A percentile compares a stretch with the other conserved stretches of the same genome.
phyloP scores from a whole-genome alignment of 1,284 basidiomycete genomes.

The Stereum hirsutum region DNA sequence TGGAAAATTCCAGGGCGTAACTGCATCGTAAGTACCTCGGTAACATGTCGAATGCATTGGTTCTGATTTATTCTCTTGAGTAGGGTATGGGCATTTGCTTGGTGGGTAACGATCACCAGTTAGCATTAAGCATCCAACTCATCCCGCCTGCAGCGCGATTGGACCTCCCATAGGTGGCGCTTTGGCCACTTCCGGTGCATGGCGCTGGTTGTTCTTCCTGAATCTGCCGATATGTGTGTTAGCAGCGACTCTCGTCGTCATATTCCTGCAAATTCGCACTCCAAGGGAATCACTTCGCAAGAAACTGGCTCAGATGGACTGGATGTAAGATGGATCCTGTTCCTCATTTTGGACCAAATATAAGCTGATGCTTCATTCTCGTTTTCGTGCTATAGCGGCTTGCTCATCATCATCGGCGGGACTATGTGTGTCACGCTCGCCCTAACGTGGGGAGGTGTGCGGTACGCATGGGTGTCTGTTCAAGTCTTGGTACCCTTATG shows the following conservation, averaged over 20 bases:
- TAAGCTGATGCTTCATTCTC: not conserved
- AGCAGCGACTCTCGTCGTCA: constrained; percentile 23
- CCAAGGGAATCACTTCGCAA: constrained; percentile 20
- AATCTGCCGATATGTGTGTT: constrained; percentile 29
- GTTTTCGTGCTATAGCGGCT: constrained; percentile 17
- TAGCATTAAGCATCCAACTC: too few species aligned
- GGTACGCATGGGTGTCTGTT: constrained; percentile 20
- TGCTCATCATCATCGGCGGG: constrained; percentile 19
- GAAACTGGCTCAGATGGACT: constrained; percentile 21
- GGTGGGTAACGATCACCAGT: not conserved
- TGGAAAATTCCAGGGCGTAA: constrained; percentile 25
- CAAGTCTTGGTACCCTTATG: constrained; percentile 21
- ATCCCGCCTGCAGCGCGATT: constrained; percentile 20
- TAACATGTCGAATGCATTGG: too few species aligned
- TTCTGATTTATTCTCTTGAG: too few species aligned
- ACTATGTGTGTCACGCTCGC: constrained; percentile 18
- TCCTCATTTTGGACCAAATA: not conserved
- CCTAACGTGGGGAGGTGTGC: constrained; percentile 24
- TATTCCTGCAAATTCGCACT: constrained; percentile 27
- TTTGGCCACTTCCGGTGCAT: constrained; percentile 19
- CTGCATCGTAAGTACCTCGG: constrained; percentile 9
- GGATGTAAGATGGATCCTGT: constrained; percentile 18
- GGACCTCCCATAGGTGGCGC: constrained; percentile 26
- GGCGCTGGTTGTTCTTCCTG: constrained; percentile 26
- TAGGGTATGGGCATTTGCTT: constrained; percentile 10